These are phyloP conservation scores for Lobulomyces angularis DNA, from an alignment of 192 early-diverging fungal genomes.

Conservation along the genomic window DNA sequence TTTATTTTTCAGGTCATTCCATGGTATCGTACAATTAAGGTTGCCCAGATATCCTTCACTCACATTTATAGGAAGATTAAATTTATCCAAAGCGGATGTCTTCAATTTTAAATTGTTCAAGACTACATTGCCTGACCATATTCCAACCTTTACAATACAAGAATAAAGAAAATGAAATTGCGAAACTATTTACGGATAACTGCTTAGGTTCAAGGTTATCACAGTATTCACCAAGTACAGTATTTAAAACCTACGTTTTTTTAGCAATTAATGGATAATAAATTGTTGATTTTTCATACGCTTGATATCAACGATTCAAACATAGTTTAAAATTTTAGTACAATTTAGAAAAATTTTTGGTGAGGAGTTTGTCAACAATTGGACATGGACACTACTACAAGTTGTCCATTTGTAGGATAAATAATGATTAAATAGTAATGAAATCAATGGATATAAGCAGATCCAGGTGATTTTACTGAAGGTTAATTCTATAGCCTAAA, in stretches of 20 bases:
- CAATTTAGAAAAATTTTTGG: too few relatives aligned
- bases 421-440: too few relatives aligned
- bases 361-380: too few relatives aligned
- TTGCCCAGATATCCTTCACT: constrained; percentile 84
- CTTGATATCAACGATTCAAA: too few relatives aligned
- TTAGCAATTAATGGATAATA: too few relatives aligned
- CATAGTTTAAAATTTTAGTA: too few relatives aligned
- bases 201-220: constrained; percentile 87
- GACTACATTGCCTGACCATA: constrained; percentile 75
- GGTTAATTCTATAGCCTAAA: too few relatives aligned
- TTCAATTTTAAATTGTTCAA: constrained; percentile 80
- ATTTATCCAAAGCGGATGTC: constrained; percentile 82
- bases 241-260: neutral
- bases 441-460: too few relatives aligned
- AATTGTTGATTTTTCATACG: too few relatives aligned
- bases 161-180: constrained; percentile 47
- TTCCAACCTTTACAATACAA: neutral
- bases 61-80: constrained; percentile 88
- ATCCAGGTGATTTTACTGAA: too few relatives aligned
- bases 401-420: too few relatives aligned
- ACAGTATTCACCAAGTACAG: constrained; percentile 86
- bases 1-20: constrained; percentile 90
- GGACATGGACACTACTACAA: too few relatives aligned
- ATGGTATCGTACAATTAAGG: constrained; percentile 86
- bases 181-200: constrained; percentile 92